A percentile compares a stretch with the other conserved stretches of the same genome.
Evolutionary conservation across 495 filamentous ascomycete species (phyloP).

Genomic region (Rusavskia elegans): DNA sequence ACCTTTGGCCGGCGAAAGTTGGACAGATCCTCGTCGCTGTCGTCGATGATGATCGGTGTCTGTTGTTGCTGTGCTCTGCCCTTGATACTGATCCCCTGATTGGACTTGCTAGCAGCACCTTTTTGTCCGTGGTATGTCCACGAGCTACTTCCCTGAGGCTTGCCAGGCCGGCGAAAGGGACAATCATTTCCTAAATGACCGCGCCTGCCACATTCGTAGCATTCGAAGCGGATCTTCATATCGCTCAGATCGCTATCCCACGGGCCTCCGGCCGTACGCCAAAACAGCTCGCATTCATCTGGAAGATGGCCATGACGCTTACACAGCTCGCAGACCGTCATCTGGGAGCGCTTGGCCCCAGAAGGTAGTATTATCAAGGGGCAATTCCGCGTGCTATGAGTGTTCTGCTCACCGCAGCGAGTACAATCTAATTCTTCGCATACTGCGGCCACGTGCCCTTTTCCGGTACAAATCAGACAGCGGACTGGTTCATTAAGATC

Average conservation of each 20-base stretch:
- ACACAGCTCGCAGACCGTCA: constrained; percentile 31
- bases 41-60: constrained; percentile 12
- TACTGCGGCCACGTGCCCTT: constrained; percentile 28
- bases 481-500: constrained; percentile 48
- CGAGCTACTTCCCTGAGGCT: constrained; percentile 12
- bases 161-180: constrained; percentile 16
- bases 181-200: constrained; percentile 34
- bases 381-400: constrained; percentile 15
- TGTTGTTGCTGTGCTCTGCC: constrained; percentile 15
- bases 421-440: constrained; percentile 21
- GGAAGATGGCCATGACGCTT: constrained; percentile 25
- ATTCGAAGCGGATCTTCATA: constrained; percentile 22
- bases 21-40: constrained; percentile 13
- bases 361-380: constrained; percentile 26
- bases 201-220: constrained; percentile 28
- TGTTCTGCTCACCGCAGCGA: constrained; percentile 8
- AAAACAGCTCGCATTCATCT: constrained; percentile 26
- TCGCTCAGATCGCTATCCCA: constrained; percentile 16
- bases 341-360: constrained; percentile 1
- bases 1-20: constrained; percentile 16
- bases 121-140: constrained; percentile 6
- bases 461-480: constrained; percentile 28
- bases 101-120: neutral
- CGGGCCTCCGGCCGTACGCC: constrained; percentile 17
- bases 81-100: constrained; percentile 12